These are phyloP conservation scores for Mucor circinelloides DNA, from an alignment of 371 early-diverging fungal species.

Conservation along the genomic window DNA sequence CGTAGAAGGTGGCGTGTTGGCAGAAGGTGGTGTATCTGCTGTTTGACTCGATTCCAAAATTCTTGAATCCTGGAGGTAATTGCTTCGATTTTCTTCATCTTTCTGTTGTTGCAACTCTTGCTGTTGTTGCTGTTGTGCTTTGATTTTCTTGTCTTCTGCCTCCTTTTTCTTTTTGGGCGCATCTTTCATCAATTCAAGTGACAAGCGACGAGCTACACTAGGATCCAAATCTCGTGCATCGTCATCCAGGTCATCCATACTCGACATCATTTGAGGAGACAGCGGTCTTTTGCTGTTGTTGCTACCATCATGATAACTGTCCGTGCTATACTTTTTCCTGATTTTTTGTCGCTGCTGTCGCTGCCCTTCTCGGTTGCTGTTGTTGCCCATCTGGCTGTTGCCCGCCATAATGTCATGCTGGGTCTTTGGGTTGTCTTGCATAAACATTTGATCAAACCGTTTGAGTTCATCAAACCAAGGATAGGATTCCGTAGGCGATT, in stretches of 20 bases:
- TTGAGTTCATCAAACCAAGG: conserved; percentile 32
- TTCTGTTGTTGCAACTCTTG: neutral
- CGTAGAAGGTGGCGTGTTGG: neutral
- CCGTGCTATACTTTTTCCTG: neutral
- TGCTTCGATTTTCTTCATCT: neutral
- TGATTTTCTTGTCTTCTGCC: conserved; percentile 3
- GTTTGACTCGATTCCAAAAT: neutral
- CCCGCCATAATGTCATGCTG: neutral
- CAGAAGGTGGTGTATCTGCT: neutral
- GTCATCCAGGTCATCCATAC: neutral
- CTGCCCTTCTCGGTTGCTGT: neutral
- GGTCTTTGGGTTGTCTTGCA: conserved; percentile 8
- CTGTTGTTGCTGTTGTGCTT: conserved; percentile 13
- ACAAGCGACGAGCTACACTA: conserved; percentile 56
- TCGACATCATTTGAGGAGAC: neutral
- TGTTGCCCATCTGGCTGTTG: neutral
- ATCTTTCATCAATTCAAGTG: conserved; percentile 67
- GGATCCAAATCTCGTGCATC: conserved; percentile 37
- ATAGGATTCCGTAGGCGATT: conserved; percentile 30
- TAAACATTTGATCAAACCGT: conserved; percentile 28
- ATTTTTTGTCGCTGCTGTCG: neutral
- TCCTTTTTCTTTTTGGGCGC: conserved; percentile 23
- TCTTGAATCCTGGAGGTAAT: conserved; percentile 5
- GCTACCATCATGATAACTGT: neutral
- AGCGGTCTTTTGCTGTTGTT: neutral